Evolutionary conservation across 2,329 filamentous ascomycete genomes (phyloP).

Genomic region (Sporothrix pallida): DNA sequence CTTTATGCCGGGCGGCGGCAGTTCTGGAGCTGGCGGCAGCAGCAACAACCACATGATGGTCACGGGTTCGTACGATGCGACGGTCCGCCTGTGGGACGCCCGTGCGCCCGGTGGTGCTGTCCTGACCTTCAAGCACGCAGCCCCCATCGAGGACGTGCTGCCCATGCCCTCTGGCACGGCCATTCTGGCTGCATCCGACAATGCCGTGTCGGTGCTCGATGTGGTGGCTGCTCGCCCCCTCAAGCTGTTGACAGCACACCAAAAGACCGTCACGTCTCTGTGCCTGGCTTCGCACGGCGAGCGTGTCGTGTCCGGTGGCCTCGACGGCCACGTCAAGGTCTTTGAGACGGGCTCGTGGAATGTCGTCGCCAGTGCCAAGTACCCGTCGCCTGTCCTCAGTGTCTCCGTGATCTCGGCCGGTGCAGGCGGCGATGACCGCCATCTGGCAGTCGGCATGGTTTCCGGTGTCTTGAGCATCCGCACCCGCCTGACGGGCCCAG

Average conservation of each 20-base stretch:
- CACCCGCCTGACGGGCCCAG: constrained; percentile 38
- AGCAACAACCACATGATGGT: constrained; percentile 71
- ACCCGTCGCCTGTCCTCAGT: constrained; percentile 86
- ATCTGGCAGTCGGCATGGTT: constrained; percentile 93
- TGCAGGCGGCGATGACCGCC: constrained; percentile 78
- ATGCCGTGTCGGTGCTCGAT: constrained; percentile 88
- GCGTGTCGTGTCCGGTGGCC: constrained; percentile 81
- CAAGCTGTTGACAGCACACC: constrained; percentile 88
- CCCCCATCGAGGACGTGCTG: constrained; percentile 85
- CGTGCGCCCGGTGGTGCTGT: constrained; percentile 70
- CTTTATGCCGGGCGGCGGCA: constrained; percentile 72
- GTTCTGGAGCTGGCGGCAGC: background rate
- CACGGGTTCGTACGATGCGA: constrained; percentile 93
- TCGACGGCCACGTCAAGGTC: constrained; percentile 96
- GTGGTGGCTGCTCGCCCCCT: constrained; percentile 88
- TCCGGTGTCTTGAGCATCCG: constrained; percentile 72
- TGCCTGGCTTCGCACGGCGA: constrained; percentile 79
- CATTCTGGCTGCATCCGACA: constrained; percentile 82
- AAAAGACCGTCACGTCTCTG: constrained; percentile 94
- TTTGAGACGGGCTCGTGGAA: constrained; percentile 96
- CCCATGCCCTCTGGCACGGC: constrained; percentile 86
- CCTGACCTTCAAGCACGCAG: constrained; percentile 95
- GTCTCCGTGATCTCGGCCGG: constrained; percentile 75
- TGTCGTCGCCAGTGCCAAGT: constrained; percentile 92
- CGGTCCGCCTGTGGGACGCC: constrained; percentile 92